Base-by-base conservation (phyloP, 371 early-diverging fungal species). In the Basidiobolus meristosporus region DNA sequence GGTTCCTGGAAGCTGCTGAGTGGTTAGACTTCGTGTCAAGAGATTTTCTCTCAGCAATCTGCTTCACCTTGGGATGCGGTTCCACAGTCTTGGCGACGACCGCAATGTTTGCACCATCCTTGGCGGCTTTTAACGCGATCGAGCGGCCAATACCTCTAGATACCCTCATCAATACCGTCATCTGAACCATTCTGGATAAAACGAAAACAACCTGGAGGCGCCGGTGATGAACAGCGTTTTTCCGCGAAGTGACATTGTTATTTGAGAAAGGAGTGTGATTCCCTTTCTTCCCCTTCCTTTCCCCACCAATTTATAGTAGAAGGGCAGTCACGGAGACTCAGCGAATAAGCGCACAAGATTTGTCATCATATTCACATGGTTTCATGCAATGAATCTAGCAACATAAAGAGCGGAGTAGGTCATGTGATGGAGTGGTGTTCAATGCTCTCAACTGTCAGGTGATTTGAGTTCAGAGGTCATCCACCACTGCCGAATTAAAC, bases 31-130 rank as follows among this genome's bases (percentile, higher is more conserved):
- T 3, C 10, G 12, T 12, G 17, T 18, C 26, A 19, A 40, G 19
- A 31, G 19, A 16, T 14, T 32, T 16, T 9, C 11, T 28, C 18
- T n/a, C 7, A 26, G 11, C 3, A 0, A 12, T 12, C 7, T n/a
- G 0, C n/a, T 7, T 50, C 55, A 69, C 69, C 39, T 70, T 80
- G 17, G 78, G 76, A 45, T 82, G 67, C 5, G 82, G 69, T 10
- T 65, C 68, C 6, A 70, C 73, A 0, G 85, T 82, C 53, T 86
- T 86, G 42, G 86, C 86, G 15, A 74, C 82, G 31, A 86, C 65
- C 14, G 72, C 78, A 16, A 84, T 57, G 43, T 67, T 65, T 11
- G 77, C 78, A 22, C 78, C 77, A 35, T 80, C 77, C 31, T 48
- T 59, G 1, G 77, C 85, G 7, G 65, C 65, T 19, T 75, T 60